These are phyloP conservation scores for Fistulina hepatica DNA, from an alignment of 1,284 basidiomycete genomes.

Conservation along the genomic window DNA sequence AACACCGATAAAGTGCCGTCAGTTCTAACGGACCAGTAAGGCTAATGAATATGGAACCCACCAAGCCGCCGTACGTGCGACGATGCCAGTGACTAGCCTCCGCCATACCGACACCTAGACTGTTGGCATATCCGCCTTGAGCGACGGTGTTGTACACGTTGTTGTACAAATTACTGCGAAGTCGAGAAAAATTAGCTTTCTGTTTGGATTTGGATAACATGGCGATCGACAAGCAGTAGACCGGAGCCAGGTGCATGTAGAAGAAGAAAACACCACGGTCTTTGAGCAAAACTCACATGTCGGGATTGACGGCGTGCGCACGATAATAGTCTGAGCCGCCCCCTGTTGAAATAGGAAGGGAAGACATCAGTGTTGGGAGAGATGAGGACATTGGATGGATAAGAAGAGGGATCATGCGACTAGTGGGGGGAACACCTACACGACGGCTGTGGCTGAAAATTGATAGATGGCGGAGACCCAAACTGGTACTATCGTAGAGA, in stretches of 20 bases:
- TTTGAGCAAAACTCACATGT: conserved; percentile 41
- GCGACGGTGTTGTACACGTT: conserved; percentile 43
- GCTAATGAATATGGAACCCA: conserved; percentile 20
- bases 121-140: conserved; percentile 24
- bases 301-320: conserved; percentile 43
- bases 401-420: conserved; percentile 11
- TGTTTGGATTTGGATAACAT: conserved; percentile 1
- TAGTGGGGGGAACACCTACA: conserved; percentile 32
- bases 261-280: neutral
- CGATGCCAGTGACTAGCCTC: conserved; percentile 50
- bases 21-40: neutral
- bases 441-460: conserved; percentile 46
- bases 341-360: conserved; percentile 29
- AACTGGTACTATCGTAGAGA: conserved; percentile 43
- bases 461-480: conserved; percentile 38
- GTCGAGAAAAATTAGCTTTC: too few species aligned
- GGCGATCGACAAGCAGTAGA: conserved; percentile 6
- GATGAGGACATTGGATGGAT: neutral
- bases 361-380: conserved; percentile 6
- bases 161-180: conserved; percentile 44
- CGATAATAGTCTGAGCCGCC: conserved; percentile 49
- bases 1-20: conserved; percentile 4
- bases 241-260: neutral
- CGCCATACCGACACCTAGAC: conserved; percentile 36
- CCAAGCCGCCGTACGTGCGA: conserved; percentile 46